Conservation (phyloP, 1,139 yeast genomes). For the Yamadazyma triangularis region DNA sequence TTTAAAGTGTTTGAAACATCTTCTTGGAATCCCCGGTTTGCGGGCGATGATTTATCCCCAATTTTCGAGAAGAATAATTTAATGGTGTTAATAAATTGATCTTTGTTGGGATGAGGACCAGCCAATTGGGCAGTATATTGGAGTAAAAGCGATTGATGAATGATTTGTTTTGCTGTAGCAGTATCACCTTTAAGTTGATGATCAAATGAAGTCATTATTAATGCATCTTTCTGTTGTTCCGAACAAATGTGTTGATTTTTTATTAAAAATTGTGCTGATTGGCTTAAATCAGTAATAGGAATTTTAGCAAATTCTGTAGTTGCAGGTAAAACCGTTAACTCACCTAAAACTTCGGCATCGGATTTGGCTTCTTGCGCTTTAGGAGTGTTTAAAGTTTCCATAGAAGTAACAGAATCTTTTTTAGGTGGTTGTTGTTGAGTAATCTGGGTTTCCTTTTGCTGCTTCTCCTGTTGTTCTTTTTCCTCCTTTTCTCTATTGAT, state of each 20-base stretch:
- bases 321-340: conserved; percentile 43
- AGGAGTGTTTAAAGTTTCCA: conserved; percentile 27
- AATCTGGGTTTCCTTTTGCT: conserved; percentile 5
- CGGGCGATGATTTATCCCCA: conserved; percentile 50
- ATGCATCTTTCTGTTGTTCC: conserved; percentile 86
- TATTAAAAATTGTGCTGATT: conserved; percentile 50
- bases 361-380: conserved; percentile 11
- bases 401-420: conserved; percentile 15
- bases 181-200: conserved; percentile 62
- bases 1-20: conserved; percentile 68
- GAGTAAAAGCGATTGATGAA: conserved; percentile 75
- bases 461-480: conserved; percentile 11
- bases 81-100: conserved; percentile 48
- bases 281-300: conserved; percentile 40
- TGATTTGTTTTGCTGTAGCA: conserved; percentile 51
- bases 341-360: conserved; percentile 28
- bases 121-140: conserved; percentile 75
- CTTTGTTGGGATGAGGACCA: conserved; percentile 29
- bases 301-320: conserved; percentile 65
- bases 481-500: conserved; percentile 53
- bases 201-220: conserved; percentile 91
- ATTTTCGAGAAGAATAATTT: conserved; percentile 68
- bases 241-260: conserved; percentile 66
- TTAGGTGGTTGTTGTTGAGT: too few species aligned
- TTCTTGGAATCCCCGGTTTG: conserved; percentile 59